phyloP scores from a whole-genome alignment of 345 rosid species.

The Clausena lansium region DNA sequence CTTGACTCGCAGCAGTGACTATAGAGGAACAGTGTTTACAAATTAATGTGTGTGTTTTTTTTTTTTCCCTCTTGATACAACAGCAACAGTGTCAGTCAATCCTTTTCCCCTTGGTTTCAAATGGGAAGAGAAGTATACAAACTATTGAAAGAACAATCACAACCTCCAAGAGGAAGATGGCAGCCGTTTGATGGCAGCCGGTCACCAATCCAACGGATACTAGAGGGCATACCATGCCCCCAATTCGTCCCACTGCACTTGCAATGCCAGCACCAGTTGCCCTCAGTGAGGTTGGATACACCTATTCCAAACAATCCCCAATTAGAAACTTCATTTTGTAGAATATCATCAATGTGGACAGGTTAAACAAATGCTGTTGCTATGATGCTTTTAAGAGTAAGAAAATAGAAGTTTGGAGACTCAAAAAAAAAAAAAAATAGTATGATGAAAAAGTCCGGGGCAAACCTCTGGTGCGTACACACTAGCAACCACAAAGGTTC shows the following conservation, averaged over 20 bases:
- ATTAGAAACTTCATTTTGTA: no score
- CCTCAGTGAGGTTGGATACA: constrained; percentile 58
- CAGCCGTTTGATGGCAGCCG: constrained; percentile 56
- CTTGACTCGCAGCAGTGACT: no score
- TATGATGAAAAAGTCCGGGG: background rate
- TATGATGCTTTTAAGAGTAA: no score
- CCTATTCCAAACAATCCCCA: constrained; percentile 13
- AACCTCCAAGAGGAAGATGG: constrained; percentile 38
- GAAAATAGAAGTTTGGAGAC: no score
- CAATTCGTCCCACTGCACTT: constrained; percentile 55
- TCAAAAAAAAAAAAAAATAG: no score
- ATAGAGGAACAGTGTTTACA: no score
- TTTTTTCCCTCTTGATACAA: no score
- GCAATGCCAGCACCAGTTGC: constrained; percentile 61
- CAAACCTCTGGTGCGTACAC: constrained; percentile 66
- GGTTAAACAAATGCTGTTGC: no score
- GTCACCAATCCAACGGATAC: constrained; percentile 50
- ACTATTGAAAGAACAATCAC: constrained; percentile 35
- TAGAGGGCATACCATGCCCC: constrained; percentile 62
- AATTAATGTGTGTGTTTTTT: no score
- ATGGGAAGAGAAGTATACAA: constrained; percentile 46
- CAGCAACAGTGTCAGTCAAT: constrained; percentile 25
- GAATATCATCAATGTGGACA: no score
- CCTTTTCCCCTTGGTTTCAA: constrained; percentile 55
- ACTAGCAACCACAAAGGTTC: constrained; percentile 36